A percentile compares a stretch with the other conserved stretches of the same genome.
These are phyloP conservation scores for Vanrija pseudolonga DNA, from an alignment of 1,284 basidiomycete species.

Conservation along the genomic window DNA sequence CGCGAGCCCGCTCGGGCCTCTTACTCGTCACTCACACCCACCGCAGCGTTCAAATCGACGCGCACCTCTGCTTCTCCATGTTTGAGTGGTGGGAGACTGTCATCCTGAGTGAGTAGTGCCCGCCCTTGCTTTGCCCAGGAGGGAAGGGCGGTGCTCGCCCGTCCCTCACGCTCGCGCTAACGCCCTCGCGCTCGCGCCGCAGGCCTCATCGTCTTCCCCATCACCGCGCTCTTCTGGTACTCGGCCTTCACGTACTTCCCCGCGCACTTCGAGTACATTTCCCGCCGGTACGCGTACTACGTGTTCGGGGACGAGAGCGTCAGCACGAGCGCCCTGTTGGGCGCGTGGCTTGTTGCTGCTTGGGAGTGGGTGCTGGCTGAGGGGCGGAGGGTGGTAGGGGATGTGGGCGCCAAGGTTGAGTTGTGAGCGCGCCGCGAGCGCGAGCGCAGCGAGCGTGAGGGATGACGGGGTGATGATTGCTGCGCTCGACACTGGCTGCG, in stretches of 20 bases:
- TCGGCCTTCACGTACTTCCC: conserved; percentile 48
- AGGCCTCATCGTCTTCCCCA: conserved; percentile 36
- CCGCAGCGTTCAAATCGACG: conserved; percentile 39
- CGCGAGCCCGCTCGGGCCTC: neutral
- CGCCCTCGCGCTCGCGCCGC: neutral
- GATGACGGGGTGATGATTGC: too few relatives aligned
- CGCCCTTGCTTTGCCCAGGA: too few relatives aligned
- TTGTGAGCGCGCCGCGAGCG: neutral
- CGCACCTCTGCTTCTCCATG: conserved; percentile 44
- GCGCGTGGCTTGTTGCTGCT: conserved; percentile 6
- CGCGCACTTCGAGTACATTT: conserved; percentile 42
- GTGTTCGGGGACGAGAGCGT: conserved; percentile 46
- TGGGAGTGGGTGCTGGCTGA: neutral
- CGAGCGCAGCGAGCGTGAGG: too few relatives aligned
- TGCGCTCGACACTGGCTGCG: too few relatives aligned
- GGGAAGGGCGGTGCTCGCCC: neutral
- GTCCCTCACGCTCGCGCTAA: neutral
- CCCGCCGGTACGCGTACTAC: conserved; percentile 48
- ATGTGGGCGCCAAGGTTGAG: neutral
- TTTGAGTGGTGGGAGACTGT: conserved; percentile 47
- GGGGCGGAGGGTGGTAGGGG: neutral
- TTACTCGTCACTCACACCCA: neutral
- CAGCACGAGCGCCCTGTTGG: conserved; percentile 5
- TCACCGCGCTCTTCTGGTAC: conserved; percentile 45
- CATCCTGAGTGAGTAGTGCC: conserved; percentile 38